Percentiles rank a stretch among this genome's conserved stretches.
Evolutionary conservation across 495 filamentous ascomycete species (phyloP).

Genomic region (Pseudevernia furfuracea): DNA sequence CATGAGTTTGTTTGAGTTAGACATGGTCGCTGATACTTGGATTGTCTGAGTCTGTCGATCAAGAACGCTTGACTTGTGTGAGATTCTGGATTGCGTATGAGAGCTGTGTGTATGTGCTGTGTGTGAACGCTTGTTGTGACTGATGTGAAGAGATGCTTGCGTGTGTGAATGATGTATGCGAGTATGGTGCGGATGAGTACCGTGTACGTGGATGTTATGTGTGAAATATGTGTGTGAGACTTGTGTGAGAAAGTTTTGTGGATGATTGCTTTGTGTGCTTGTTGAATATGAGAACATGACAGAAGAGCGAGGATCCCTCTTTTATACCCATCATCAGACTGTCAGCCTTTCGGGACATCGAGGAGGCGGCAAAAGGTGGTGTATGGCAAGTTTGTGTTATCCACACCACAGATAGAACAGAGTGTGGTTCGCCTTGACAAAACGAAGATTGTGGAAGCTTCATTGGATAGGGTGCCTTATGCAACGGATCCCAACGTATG

Average conservation of each 20-base stretch:
- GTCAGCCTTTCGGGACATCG: neutral
- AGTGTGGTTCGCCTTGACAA: neutral
- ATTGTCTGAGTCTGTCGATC: too few relatives aligned
- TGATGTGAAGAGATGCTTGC: neutral
- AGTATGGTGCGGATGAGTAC: neutral
- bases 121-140: neutral
- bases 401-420: neutral
- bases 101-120: neutral
- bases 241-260: neutral
- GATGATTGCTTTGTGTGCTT: too few relatives aligned
- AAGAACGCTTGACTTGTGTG: neutral
- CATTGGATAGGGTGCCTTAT: too few relatives aligned
- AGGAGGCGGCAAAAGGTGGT: neutral
- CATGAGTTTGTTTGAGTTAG: too few relatives aligned
- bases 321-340: neutral
- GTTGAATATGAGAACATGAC: neutral
- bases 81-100: neutral
- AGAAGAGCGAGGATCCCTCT: neutral
- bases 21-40: too few relatives aligned
- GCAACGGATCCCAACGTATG: neutral
- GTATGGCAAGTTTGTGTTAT: too few relatives aligned
- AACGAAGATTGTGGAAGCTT: neutral
- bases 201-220: neutral
- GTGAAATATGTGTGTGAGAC: neutral
- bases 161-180: neutral